phyloP scores from a whole-genome alignment of 2,329 filamentous ascomycete genomes.

The Penicillium polonicum region DNA sequence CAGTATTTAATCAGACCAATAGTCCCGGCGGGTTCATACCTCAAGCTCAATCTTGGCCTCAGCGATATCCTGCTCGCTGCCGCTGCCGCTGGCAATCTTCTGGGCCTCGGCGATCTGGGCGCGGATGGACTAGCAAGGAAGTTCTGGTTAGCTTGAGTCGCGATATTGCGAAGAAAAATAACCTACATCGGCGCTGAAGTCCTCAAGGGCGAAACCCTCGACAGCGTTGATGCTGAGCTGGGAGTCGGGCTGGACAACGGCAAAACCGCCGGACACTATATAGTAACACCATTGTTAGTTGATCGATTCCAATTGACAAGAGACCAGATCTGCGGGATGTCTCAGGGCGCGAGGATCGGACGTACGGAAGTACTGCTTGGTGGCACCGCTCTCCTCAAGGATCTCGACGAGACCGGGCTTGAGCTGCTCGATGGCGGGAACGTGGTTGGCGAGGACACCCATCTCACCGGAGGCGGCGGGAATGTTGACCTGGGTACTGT shows the following conservation, averaged over 20 bases:
- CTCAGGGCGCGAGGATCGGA: slow-evolving; percentile 20
- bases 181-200: slow-evolving; percentile 81
- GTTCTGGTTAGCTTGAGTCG: slow-evolving; percentile 7
- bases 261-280: slow-evolving; percentile 92
- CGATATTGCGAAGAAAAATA: neutral
- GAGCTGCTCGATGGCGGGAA: slow-evolving; percentile 97
- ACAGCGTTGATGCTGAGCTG: slow-evolving; percentile 96
- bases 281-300: slow-evolving; percentile 21
- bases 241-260: slow-evolving; percentile 93
- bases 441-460: slow-evolving; percentile 99
- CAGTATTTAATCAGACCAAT: slow-evolving; percentile 4
- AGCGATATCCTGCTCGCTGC: slow-evolving; percentile 95
- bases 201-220: slow-evolving; percentile 90
- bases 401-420: slow-evolving; percentile 95
- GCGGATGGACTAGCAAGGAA: slow-evolving; percentile 62
- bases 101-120: slow-evolving; percentile 91
- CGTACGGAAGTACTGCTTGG: slow-evolving; percentile 99
- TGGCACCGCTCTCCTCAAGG: slow-evolving; percentile 81
- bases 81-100: slow-evolving; percentile 86
- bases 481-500: slow-evolving; percentile 91
- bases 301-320: slow-evolving; percentile 4
- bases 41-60: slow-evolving; percentile 99
- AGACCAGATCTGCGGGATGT: slow-evolving; percentile 6
- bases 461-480: slow-evolving; percentile 97
- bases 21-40: slow-evolving; percentile 55